These are phyloP conservation scores for Talaromyces trachyspermus DNA, from an alignment of 495 filamentous ascomycete species.

Conservation along the genomic window DNA sequence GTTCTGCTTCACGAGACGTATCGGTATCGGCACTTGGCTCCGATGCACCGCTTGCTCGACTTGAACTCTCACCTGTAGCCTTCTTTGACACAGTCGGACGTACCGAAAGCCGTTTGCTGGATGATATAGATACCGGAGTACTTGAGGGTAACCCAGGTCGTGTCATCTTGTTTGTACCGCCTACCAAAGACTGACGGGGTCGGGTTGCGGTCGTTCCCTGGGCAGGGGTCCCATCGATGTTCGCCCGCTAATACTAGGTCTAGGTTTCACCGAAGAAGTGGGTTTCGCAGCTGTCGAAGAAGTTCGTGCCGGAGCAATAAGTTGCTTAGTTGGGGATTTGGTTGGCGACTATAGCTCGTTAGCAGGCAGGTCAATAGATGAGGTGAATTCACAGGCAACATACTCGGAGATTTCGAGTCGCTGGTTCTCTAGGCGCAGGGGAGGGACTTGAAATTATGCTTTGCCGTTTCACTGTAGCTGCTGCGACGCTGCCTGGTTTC, in stretches of 20 bases:
- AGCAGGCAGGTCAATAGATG: slow-evolving; percentile 8
- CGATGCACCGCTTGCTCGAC: slow-evolving; percentile 19
- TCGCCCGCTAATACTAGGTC: slow-evolving; percentile 45
- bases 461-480: slow-evolving; percentile 47
- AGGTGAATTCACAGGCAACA: slow-evolving; percentile 19
- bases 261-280: slow-evolving; percentile 41
- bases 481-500: slow-evolving; percentile 28
- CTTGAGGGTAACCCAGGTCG: slow-evolving; percentile 28
- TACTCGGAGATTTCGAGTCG: slow-evolving; percentile 52
- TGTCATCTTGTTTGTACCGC: slow-evolving; percentile 24
- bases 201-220: slow-evolving; percentile 23
- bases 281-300: slow-evolving; percentile 46
- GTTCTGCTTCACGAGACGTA: slow-evolving; percentile 16
- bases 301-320: slow-evolving; percentile 48
- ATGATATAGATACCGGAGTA: slow-evolving; percentile 15
- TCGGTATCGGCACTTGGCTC: slow-evolving; percentile 27
- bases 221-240: slow-evolving; percentile 62
- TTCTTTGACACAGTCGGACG: slow-evolving; percentile 22
- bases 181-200: slow-evolving; percentile 34
- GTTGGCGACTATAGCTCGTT: slow-evolving; percentile 54
- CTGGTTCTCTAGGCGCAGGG: slow-evolving; percentile 41
- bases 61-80: slow-evolving; percentile 22
- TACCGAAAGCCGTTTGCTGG: slow-evolving; percentile 34
- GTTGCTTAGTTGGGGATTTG: slow-evolving; percentile 74
- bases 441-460: slow-evolving; percentile 63